A percentile compares a stretch with the other conserved stretches of the same genome.
Conservation (phyloP, 768 basidiomycete genomes). For the Mycena galericulata region DNA sequence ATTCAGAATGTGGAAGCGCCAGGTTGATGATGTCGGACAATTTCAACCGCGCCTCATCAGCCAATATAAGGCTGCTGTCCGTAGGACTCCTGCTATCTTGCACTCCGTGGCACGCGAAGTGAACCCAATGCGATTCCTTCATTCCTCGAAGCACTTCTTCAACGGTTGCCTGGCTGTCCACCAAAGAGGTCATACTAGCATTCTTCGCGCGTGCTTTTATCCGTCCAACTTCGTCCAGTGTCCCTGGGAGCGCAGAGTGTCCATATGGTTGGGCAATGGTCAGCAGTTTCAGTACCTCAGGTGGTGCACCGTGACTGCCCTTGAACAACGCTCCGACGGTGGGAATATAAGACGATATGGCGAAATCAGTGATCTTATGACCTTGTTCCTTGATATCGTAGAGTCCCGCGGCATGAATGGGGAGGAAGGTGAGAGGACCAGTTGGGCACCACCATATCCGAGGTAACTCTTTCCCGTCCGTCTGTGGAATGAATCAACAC, state of each 20-base stretch:
- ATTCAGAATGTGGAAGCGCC: slow-evolving; percentile 24
- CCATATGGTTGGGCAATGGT: neutral
- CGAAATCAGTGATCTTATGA: slow-evolving; percentile 24
- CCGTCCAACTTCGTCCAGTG: neutral
- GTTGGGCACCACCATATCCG: slow-evolving; percentile 46
- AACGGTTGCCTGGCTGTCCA: slow-evolving; percentile 17
- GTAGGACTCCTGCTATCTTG: slow-evolving; percentile 36
- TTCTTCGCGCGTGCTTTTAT: neutral
- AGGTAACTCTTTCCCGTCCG: neutral
- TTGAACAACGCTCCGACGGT: neutral
- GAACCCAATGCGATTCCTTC: slow-evolving; percentile 23
- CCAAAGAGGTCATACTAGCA: neutral
- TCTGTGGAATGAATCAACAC: neutral
- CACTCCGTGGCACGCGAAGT: slow-evolving; percentile 44
- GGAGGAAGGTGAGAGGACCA: slow-evolving; percentile 46
- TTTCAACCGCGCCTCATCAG: slow-evolving; percentile 18
- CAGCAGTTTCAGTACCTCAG: neutral
- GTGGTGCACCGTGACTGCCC: neutral
- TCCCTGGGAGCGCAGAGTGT: slow-evolving; percentile 7
- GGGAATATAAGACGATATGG: slow-evolving; percentile 23
- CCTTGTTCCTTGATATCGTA: slow-evolving; percentile 22
- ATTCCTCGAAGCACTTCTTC: slow-evolving; percentile 15
- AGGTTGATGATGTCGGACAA: slow-evolving; percentile 18
- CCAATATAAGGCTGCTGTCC: slow-evolving; percentile 26
- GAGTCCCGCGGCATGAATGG: slow-evolving; percentile 50